phyloP scores from a whole-genome alignment of 2,329 filamentous ascomycete species.

The Mycocentrospora acerina region DNA sequence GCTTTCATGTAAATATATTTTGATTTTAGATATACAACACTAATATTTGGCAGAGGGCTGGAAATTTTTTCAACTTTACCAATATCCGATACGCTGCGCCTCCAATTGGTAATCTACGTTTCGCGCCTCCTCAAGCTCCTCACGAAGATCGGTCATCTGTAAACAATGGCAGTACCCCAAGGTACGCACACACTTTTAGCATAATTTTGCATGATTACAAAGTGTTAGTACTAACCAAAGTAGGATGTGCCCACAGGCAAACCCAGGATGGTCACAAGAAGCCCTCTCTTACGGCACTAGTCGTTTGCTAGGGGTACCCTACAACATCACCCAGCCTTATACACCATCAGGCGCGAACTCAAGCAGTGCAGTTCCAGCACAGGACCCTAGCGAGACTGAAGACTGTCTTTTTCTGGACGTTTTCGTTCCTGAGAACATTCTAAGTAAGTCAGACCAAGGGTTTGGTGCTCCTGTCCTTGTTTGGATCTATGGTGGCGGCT shows the following conservation, averaged over 20 bases:
- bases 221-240: no score
- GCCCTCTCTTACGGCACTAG: slow-evolving; percentile 36
- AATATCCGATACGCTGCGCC: slow-evolving; percentile 60
- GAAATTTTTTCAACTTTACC: slow-evolving; percentile 54
- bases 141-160: slow-evolving; percentile 47
- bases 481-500: slow-evolving; percentile 56
- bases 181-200: no score
- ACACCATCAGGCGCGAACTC: slow-evolving; percentile 26
- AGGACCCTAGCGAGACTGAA: slow-evolving; percentile 41
- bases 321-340: slow-evolving; percentile 34
- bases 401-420: slow-evolving; percentile 55
- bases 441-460: slow-evolving; percentile 34
- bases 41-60: slow-evolving; percentile 32
- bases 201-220: no score
- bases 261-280: slow-evolving; percentile 47
- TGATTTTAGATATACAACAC: slow-evolving; percentile 1
- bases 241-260: slow-evolving; percentile 40
- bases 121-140: slow-evolving; percentile 50
- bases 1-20: slow-evolving; percentile 43
- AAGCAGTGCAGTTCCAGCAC: slow-evolving; percentile 19
- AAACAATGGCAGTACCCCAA: slow-evolving; percentile 52
- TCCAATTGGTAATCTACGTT: slow-evolving; percentile 54
- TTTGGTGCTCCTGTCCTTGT: slow-evolving; percentile 48
- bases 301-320: slow-evolving; percentile 29
- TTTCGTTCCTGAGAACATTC: slow-evolving; percentile 45